Base-by-base conservation (phyloP, 192 early-diverging fungal species). In the Backusella mclennaniae region DNA sequence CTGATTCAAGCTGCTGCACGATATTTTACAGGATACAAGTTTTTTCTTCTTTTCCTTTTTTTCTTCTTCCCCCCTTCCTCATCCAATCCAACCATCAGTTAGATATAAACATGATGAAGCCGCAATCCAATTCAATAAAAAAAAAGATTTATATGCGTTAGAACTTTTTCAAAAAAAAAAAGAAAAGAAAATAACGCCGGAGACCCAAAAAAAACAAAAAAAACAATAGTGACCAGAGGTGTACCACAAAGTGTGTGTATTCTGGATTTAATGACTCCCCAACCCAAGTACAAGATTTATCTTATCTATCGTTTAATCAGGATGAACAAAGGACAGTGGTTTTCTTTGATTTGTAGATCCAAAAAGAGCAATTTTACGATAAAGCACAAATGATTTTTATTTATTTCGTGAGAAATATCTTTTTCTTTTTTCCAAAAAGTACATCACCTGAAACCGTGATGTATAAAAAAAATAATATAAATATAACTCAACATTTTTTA, bases 361-460 rank as follows among this genome's bases (percentile, higher is more conserved):
- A 53, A 53, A 53, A 53, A 53, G 52, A 53, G 52, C n/a, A 53
- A 53, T 44, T n/a, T 33, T 33, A 21, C n/a, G 2, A 53, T 53
- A 53, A 53, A 21, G 49, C 49, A 53, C 49, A 53, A 53, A 53
- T 53, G 49, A 53, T 53, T 53, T 53, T 53, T 53, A 41, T 53
- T 53, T 53, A 21, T 53, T 53, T 53, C 49, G 49, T 53, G 49
- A 53, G 49, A 53, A 53, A 53, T 53, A 53, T 53, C 49, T 53
- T 41, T 41, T 53, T 33, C 49, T 53, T 53, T 53, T 53, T 53
- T 21, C n/a, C 17, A 53, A 53, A 19, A 19, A 33, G n/a, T 53
- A 53, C 21, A 53, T 53, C 49, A 53, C 49, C 49, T 53, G 49
- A 53, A 53, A 53, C 49, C 9, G 19, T 53, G 49, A 53, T 53